Base-by-base conservation (phyloP, 2,329 filamentous ascomycete genomes). In the Arachnopeziza araneosa region DNA sequence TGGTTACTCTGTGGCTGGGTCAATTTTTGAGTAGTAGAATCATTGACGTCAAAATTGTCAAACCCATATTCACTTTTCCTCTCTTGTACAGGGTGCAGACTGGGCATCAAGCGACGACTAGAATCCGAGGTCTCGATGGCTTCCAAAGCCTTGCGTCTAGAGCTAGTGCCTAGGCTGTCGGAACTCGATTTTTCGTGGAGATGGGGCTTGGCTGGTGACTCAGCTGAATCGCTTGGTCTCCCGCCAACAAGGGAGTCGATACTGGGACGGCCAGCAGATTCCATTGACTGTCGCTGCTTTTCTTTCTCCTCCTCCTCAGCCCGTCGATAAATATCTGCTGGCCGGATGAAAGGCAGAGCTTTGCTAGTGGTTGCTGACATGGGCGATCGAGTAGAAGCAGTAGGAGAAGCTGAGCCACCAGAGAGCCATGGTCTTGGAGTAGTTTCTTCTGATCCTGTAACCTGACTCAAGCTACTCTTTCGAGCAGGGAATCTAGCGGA, bases 241-340 rank as follows among this genome's bases (percentile, higher is more conserved):
- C 69, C 66, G 26, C 69, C 70, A 8, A 72, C 67, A n/a, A 76
- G 67, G 23, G 80, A 79, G 64, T 87, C 84, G 60, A 83, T 70
- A 63, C 80, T 85, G 5, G 83, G 81, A 56, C 83, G 77, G 22
- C 79, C 75, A 44, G 17, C 36, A 10, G 82, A 82, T 1, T 88
- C 86, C 59, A 83, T 73, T 1, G 83, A 84, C 59, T 79, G 78
- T 48, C 80, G 75, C 65, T 90, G 88, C 65, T 89, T 86, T 56
- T 83, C 83, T 57, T 79, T 80, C 19, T 52, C n/a, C 64, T 90
- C 88, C 65, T 90, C 87, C 56, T 83, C 83, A 72, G 88, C 79
- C 6, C 88, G 84, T 69, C 83, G 87, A 72, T 93, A 93, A 50
- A 93, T 87, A 66, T 96, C 90, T 14, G 88, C 83, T 1, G 91